These are phyloP conservation scores for Phytomonas serpens DNA, from an alignment of 208 protist species.

Conservation along the genomic window DNA sequence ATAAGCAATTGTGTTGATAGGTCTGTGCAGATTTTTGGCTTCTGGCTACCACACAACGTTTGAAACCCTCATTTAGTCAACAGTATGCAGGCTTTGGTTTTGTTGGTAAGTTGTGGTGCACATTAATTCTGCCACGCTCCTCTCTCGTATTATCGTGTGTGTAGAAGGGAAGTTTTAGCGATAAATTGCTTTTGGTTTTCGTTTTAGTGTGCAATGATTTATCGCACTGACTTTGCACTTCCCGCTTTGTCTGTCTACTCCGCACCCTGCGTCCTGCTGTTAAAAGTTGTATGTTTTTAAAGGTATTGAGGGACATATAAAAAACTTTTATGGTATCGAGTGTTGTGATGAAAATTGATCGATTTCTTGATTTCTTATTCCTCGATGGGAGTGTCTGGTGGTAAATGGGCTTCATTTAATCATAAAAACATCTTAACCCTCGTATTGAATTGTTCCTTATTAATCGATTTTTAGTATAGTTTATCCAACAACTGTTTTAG, in stretches of 20 bases:
- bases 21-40: background rate
- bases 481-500: background rate
- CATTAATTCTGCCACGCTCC: background rate
- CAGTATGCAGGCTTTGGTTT: background rate
- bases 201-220: background rate
- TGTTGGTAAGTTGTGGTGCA: background rate
- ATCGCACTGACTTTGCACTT: background rate
- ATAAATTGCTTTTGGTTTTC: background rate
- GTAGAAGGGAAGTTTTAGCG: background rate
- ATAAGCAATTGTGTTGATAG: background rate
- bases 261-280: background rate
- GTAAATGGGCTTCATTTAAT: background rate
- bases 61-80: background rate
- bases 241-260: background rate
- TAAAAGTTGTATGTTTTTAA: background rate
- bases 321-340: background rate
- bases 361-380: background rate
- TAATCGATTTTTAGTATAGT: conserved; percentile 10
- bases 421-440: background rate
- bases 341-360: background rate
- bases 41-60: background rate
- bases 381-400: background rate
- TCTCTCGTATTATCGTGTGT: background rate
- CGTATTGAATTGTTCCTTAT: conserved; percentile 10
- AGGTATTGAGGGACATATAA: background rate